Evolutionary conservation across 2,329 filamentous ascomycete genomes (phyloP).

Genomic region (Leptographium galeiforme): DNA sequence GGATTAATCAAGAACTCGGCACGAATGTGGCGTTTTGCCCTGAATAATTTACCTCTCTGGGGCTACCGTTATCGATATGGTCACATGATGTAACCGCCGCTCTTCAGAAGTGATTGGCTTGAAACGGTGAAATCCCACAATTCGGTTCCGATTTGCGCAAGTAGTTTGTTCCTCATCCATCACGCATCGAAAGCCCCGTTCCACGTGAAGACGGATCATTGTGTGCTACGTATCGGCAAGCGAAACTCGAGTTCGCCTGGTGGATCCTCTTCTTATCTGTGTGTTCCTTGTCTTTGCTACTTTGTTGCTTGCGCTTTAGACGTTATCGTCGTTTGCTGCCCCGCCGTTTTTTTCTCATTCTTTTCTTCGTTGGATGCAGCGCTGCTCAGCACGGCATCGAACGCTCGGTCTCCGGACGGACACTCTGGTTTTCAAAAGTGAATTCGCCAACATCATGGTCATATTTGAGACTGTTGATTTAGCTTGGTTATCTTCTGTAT

Average conservation of each 20-base stretch:
- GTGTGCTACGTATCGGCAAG: neutral
- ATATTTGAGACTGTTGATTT: neutral
- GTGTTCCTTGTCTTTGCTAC: neutral
- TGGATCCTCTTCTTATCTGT: neutral
- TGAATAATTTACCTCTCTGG: too few relatives aligned
- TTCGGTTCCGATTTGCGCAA: neutral
- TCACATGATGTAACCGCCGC: neutral
- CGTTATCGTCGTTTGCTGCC: neutral
- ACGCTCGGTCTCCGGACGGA: neutral
- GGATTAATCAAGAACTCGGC: too few relatives aligned
- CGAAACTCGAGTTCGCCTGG: neutral
- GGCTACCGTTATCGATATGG: neutral
- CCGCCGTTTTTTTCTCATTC: neutral
- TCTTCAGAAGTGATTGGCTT: neutral
- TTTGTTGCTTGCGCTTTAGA: neutral
- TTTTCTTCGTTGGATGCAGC: neutral
- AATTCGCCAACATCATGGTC: conserved; percentile 1
- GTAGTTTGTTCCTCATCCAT: neutral
- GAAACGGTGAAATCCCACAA: neutral
- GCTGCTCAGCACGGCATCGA: neutral
- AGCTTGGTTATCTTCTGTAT: neutral
- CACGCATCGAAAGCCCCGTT: neutral
- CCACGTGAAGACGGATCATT: neutral
- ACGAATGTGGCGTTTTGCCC: neutral
- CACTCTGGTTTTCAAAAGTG: neutral